Base-by-base conservation (phyloP, 2,329 filamentous ascomycete species). In the Xylaria digitata region DNA sequence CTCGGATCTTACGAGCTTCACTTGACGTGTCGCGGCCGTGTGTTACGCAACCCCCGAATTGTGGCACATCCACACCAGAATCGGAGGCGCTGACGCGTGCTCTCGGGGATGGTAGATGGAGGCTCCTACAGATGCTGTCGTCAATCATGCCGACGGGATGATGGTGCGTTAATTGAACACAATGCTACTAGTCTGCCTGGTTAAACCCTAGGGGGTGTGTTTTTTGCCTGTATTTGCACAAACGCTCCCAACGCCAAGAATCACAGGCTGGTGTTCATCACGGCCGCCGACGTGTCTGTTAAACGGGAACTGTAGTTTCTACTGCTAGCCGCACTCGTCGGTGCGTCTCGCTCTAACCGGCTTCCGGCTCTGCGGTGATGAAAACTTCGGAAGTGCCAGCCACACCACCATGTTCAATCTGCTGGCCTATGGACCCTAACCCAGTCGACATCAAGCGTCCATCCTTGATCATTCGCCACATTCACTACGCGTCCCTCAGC, bases 401-500 rank as follows among this genome's bases (percentile, higher is more conserved):
- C 53, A 43, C 53, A 43, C 53, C 53, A 43, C 21, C 53, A 19
- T n/a, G 11, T 42, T 21, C 21, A 46, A 43, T 4, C 45, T 50
- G 30, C 49, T 55, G 32, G 2, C 40, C 13, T 7, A n/a, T n/a
- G 50, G 45, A 55, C 50, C 21, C n/a, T 21, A 19, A 46, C 49
- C 13, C 37, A 45, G 50, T 21, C 34, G 30, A 17, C 21, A 21
- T 19, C 30, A 50, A 52, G 46, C 34, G 26, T 21, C 34, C 37
- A 43, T 46, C 46, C 46, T 54, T 55, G 54, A 37, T 61, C 9
- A 46, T 61, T 52, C 30, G 52, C 21, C 45, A 13, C 26, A 17
- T n/a, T 50, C 48, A 40, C 48, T 52, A 65, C 66, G 63, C 65
- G 65, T 65, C 61, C 45, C 56, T 55, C 32, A 26, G 26, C 30